These are phyloP conservation scores for Metschnikowia peoriensis DNA, from an alignment of 805 yeast genomes.

Conservation along the genomic window DNA sequence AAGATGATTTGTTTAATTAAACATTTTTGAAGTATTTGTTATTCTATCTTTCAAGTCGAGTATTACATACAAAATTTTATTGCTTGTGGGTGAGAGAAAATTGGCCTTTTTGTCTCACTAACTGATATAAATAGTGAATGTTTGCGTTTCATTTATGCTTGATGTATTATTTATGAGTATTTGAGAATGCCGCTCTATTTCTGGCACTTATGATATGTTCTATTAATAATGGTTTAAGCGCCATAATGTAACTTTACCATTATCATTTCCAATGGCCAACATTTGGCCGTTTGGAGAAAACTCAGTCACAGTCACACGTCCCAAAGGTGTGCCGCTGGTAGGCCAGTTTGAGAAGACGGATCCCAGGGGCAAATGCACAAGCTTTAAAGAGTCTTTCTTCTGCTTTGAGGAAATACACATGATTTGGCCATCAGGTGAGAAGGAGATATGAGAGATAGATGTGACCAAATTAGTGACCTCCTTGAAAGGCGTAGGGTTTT, in stretches of 20 bases:
- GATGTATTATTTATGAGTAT: too few relatives aligned
- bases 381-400: conserved; percentile 77
- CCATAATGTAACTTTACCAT: conserved; percentile 89
- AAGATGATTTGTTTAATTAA: too few relatives aligned
- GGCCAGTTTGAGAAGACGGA: conserved; percentile 96
- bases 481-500: conserved; percentile 53
- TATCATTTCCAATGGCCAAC: conserved; percentile 87
- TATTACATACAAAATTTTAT: too few relatives aligned
- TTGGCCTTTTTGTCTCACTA: too few relatives aligned
- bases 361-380: conserved; percentile 86
- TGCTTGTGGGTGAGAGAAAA: too few relatives aligned
- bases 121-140: too few relatives aligned
- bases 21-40: too few relatives aligned
- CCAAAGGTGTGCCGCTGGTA: conserved; percentile 92
- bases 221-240: conserved; percentile 72
- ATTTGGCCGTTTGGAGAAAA: conserved; percentile 82
- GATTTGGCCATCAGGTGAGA: conserved; percentile 86
- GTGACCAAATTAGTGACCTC: conserved; percentile 79
- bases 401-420: conserved; percentile 83
- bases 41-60: too few relatives aligned
- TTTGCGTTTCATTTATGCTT: too few relatives aligned
- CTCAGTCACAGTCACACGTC: conserved; percentile 78
- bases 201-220: too few relatives aligned
- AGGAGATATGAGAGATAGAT: conserved; percentile 67
- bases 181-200: too few relatives aligned